Conservation (phyloP, 2,329 filamentous ascomycete species). For the Epichloe uncinata region DNA sequence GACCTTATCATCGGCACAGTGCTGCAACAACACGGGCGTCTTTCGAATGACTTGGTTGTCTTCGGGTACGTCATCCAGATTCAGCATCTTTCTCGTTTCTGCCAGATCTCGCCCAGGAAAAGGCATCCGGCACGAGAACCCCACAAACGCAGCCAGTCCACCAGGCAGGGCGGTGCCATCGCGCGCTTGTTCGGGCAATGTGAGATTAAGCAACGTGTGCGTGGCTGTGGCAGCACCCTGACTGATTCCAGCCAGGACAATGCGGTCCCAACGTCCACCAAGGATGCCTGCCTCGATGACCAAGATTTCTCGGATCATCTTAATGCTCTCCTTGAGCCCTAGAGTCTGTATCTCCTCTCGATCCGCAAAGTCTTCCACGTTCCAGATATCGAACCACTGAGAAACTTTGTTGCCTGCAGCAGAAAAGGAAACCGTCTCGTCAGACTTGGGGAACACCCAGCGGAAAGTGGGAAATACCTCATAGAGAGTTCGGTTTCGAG, state of each 20-base stretch:
- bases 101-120: conserved; percentile 19
- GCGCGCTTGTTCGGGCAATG: conserved; percentile 8
- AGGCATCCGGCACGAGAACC: conserved; percentile 24
- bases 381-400: conserved; percentile 41
- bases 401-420: conserved; percentile 12
- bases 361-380: conserved; percentile 25
- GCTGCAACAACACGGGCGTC: conserved; percentile 31
- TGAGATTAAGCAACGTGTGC: conserved; percentile 24
- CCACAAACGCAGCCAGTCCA: conserved; percentile 22
- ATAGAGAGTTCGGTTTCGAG: conserved; percentile 19
- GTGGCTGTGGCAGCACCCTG: conserved; percentile 30
- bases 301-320: conserved; percentile 19
- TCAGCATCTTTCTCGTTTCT: conserved; percentile 20
- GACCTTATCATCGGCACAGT: conserved; percentile 30
- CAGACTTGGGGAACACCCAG: conserved; percentile 36
- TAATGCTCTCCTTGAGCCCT: conserved; percentile 27
- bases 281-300: conserved; percentile 21
- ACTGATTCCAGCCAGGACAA: conserved; percentile 33
- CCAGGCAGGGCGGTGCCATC: not conserved
- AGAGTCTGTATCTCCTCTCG: conserved; percentile 28
- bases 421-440: conserved; percentile 15
- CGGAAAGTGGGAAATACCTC: conserved; percentile 30
- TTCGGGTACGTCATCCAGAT: conserved; percentile 11
- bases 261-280: conserved; percentile 22
- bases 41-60: conserved; percentile 21